Base-by-base conservation (phyloP, 1,139 yeast genomes). In the Pichia cactophila region DNA sequence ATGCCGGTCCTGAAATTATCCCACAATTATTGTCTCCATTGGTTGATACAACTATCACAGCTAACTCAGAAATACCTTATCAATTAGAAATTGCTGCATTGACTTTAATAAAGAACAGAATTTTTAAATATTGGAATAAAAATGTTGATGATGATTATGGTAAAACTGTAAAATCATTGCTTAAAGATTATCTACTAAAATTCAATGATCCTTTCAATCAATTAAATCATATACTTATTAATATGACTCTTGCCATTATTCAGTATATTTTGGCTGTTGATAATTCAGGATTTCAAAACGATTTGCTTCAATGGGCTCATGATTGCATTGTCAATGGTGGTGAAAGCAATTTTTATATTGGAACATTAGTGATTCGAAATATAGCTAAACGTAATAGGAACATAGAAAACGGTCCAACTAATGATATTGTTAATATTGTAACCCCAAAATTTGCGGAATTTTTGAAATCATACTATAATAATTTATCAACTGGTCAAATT, bases 331-430 rank as follows among this genome's bases (percentile, higher is more conserved):
- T 14, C 10, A 42, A 41, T 29, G 35, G 46, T 17, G 33, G 26
- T 36, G 43, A 41, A 26, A 38, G 20, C 10, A 37, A 49, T 31
- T 46, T 50, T 17, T 53, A 49, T 23, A 39, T 47, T 20, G 41
- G 51, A 8, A 39, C 42, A n/a, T 40, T 51, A 11, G 20, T 53
- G 9, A 46, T 53, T 11, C 46, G 41, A 26, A 51, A 49, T 41
- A 47, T 53, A 37, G 40, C 54, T 4, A 51, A 41, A 40, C 44
- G 46, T 37, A 52, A 51, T 29, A 47, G 54, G 23, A 42, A 49
- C 26, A 43, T 45, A 14, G 35, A 46, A 28, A 29, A 45, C 29
- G 48, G 45, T 8, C 41, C 51, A 14, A 26, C 47, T 7, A 46
- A 53, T 33, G 37, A 45, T 10, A 53, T 53, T n/a, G 46, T 48